A percentile compares a stretch with the other conserved stretches of the same genome.
These are phyloP conservation scores for Volvox reticuliferus DNA, from an alignment of 139 green algal genomes.

Conservation along the genomic window DNA sequence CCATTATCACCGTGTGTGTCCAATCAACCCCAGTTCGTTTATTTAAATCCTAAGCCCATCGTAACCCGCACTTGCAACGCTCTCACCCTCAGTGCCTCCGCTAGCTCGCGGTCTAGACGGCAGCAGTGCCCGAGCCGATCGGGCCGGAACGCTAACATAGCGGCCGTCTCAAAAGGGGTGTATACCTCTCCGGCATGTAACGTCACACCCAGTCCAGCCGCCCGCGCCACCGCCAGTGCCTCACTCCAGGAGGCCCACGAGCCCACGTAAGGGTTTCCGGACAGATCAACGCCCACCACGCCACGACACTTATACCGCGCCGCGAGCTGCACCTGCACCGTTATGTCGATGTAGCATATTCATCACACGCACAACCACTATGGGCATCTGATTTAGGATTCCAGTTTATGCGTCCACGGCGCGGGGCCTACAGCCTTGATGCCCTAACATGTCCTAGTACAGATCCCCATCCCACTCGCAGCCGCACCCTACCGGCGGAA, in stretches of 20 bases:
- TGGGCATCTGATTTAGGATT: too few species aligned
- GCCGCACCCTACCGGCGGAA: too few species aligned
- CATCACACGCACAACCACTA: too few species aligned
- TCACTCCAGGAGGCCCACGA: conserved; percentile 68
- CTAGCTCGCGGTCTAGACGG: conserved; percentile 73
- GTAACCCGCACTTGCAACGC: too few species aligned
- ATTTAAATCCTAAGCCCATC: too few species aligned
- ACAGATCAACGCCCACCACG: conserved; percentile 84
- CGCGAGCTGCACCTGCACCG: conserved; percentile 67
- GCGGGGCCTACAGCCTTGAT: too few species aligned
- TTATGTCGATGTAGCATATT: too few species aligned
- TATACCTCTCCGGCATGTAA: conserved; percentile 83
- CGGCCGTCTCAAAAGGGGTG: conserved; percentile 65
- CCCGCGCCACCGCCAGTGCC: conserved; percentile 67
- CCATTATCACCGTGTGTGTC: too few species aligned
- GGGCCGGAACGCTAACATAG: conserved; percentile 78
- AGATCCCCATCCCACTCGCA: too few species aligned
- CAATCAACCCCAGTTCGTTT: too few species aligned
- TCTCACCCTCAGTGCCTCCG: conserved; percentile 61
- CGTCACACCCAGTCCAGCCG: conserved; percentile 73
- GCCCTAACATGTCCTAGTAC: too few species aligned
- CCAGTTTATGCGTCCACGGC: too few species aligned
- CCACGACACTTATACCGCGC: conserved; percentile 23
- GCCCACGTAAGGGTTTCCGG: conserved; percentile 79
- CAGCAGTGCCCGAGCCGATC: conserved; percentile 88